Evolutionary conservation across 2,329 filamentous ascomycete species (phyloP).

Genomic region (Calonectria hongkongensis): DNA sequence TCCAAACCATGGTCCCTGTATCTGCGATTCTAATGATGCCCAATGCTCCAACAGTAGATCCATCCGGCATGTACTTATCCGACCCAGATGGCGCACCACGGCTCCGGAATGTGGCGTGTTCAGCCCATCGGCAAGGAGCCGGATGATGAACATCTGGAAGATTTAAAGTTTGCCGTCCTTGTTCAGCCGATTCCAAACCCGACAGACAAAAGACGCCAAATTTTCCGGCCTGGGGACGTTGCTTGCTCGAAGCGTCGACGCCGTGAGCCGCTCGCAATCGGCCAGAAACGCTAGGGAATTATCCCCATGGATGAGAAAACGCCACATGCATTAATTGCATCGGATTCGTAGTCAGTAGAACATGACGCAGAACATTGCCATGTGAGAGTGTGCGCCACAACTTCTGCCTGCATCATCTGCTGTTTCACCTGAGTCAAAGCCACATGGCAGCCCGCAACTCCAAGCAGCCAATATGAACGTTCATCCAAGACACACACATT

Average conservation of each 20-base stretch:
- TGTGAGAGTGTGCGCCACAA: not conserved
- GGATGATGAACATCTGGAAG: not conserved
- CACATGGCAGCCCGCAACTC: not conserved
- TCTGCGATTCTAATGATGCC: not conserved
- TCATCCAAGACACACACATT: too few relatives aligned
- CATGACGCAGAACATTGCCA: slow-evolving; percentile 6
- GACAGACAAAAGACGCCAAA: not conserved
- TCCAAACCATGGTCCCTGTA: not conserved
- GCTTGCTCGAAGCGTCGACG: not conserved
- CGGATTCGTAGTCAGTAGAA: slow-evolving; percentile 7
- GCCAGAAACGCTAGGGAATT: not conserved
- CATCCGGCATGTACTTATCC: not conserved
- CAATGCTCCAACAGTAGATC: not conserved
- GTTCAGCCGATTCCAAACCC: not conserved
- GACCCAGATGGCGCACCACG: not conserved
- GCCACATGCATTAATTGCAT: not conserved
- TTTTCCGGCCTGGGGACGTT: slow-evolving; percentile 7
- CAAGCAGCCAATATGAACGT: not conserved
- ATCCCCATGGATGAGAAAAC: not conserved
- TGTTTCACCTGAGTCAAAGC: not conserved
- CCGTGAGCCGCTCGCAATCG: not conserved
- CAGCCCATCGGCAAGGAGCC: not conserved
- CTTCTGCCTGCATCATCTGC: not conserved
- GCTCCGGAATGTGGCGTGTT: slow-evolving; percentile 6
- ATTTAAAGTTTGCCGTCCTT: slow-evolving; percentile 18